Evolutionary conservation across 2,329 filamentous ascomycete genomes (phyloP), one percentile per base, ranked within the genome.

Genomic region (Colletotrichum zoysiae): DNA sequence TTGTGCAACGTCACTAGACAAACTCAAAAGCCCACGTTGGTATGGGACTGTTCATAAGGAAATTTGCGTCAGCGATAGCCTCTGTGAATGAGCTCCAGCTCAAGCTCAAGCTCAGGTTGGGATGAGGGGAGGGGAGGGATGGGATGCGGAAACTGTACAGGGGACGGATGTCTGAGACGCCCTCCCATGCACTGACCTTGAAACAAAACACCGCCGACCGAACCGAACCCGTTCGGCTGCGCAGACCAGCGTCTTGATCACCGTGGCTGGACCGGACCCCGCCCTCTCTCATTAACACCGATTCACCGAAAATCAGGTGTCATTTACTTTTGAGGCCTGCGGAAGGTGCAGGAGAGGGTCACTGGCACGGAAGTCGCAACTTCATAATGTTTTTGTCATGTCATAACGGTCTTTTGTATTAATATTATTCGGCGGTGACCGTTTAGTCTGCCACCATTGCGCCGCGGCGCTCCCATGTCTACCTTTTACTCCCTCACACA

Each of bases 371-470:
- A 30, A 30, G 18, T 42, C 11, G 46, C 23, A 18, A 14, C 12
- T 35, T 35, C 35, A 26, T n/a, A 40, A 56, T 20, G 18, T 57
- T n/a, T 2, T 71, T 38, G 26, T 61, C 35, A 62, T 71, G 67
- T 73, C 67, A 67, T 73, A 70, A 70, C 20, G 56, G 53, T 70
- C 46, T 72, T 70, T 65, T 61, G 56, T 66, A 71, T 73, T 73
- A 73, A 58, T 66, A 67, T 73, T 71, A 71, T 63, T 60, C 55
- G 33, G 51, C 57, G 48, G 66, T 38, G 56, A 48, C 61, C 20
- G 44, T 63, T 35, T 60, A 44, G 61, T 55, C 67, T 63, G 42
- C 61, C 40, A 53, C 46, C 48, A 18, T 59, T 38, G 62, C 67
- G 70, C 57, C 42, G 33, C 58, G 59, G 57, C 62, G 70, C 70